Evolutionary conservation across 1,139 yeast genomes (phyloP).

Genomic region (Candida smagusa): DNA sequence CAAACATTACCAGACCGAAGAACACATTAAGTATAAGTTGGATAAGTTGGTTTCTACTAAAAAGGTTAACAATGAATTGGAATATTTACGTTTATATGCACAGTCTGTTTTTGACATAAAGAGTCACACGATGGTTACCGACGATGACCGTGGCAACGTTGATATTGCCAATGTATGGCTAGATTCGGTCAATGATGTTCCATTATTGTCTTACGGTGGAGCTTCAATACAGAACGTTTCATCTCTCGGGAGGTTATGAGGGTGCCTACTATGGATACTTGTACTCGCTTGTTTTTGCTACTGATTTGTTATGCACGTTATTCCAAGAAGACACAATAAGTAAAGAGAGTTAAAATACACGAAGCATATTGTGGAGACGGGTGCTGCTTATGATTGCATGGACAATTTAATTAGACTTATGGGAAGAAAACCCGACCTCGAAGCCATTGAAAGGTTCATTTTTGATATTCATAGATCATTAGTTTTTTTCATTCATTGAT

Average conservation of each 20-base stretch:
- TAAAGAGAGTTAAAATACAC: constrained; percentile 55
- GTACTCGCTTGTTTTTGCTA: constrained; percentile 83
- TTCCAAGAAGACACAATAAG: constrained; percentile 70
- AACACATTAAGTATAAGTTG: constrained; percentile 54
- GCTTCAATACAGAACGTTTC: constrained; percentile 59
- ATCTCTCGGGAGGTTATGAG: constrained; percentile 80
- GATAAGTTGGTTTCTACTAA: constrained; percentile 62
- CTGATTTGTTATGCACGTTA: constrained; percentile 72
- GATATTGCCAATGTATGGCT: constrained; percentile 60
- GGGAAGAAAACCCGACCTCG: constrained; percentile 72
- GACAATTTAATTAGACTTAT: constrained; percentile 62
- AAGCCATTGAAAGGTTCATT: too few species aligned
- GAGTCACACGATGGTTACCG: constrained; percentile 53
- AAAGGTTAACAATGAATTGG: constrained; percentile 72
- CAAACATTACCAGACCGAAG: constrained; percentile 62
- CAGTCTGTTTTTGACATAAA: constrained; percentile 75
- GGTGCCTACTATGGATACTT: constrained; percentile 85
- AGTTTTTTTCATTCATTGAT: too few species aligned
- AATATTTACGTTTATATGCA: constrained; percentile 70
- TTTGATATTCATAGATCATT: too few species aligned
- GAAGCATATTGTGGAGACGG: constrained; percentile 64
- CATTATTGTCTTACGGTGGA: too few species aligned
- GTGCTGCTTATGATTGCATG: constrained; percentile 70
- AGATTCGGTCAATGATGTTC: too few species aligned
- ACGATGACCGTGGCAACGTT: constrained; percentile 34